A percentile compares a stretch with the other conserved stretches of the same genome.
Conservation (phyloP, 2,329 filamentous ascomycete species). For the Colletotrichum australisinense region DNA sequence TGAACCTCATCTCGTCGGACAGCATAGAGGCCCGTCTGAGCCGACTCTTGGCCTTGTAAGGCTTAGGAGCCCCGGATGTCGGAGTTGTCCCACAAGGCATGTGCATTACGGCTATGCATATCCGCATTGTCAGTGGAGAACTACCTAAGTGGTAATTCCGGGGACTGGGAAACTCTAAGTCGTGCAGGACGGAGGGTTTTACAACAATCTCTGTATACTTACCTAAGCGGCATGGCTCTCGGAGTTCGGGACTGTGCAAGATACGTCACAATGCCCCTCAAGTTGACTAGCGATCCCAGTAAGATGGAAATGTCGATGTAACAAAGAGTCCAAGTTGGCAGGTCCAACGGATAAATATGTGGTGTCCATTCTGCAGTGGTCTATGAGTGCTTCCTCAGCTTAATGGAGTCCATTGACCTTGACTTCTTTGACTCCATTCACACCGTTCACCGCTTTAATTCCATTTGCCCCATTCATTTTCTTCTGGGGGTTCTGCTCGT, state of each 20-base stretch:
- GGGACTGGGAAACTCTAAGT: background rate
- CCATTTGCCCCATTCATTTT: background rate
- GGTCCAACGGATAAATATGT: accelerated
- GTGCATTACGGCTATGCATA: too few species aligned
- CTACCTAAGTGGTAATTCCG: background rate
- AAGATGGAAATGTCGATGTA: background rate
- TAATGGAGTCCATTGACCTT: constrained; percentile 19
- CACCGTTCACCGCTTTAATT: constrained; percentile 9
- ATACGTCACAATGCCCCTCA: background rate
- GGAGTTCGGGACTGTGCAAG: background rate
- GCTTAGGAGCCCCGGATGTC: too few species aligned
- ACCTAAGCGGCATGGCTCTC: background rate
- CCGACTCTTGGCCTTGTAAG: too few species aligned
- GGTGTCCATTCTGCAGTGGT: background rate
- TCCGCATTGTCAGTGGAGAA: too few species aligned
- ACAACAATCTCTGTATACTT: background rate
- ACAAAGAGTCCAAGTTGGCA: background rate
- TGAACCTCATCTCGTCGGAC: background rate
- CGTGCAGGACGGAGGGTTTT: background rate
- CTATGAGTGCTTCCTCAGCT: background rate
- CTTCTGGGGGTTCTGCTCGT: constrained; percentile 5
- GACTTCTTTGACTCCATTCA: constrained; percentile 13
- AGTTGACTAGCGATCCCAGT: background rate
- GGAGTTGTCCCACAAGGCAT: too few species aligned
- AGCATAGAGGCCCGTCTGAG: background rate